Base-by-base conservation (phyloP, 1,284 basidiomycete species). In the Ustilago curta region DNA sequence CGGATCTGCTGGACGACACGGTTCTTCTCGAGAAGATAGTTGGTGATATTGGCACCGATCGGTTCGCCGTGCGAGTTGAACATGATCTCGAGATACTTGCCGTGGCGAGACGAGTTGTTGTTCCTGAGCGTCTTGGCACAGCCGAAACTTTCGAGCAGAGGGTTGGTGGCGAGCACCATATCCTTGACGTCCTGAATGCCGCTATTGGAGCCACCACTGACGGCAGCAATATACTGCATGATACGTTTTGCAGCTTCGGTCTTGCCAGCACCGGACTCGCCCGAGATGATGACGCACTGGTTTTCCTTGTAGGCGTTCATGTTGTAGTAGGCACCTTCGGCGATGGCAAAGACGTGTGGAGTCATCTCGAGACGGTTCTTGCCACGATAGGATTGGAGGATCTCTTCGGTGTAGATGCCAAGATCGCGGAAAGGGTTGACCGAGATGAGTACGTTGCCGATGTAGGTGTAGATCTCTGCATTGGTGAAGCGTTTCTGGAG, bases 241-340 rank as follows among this genome's bases (percentile, higher is more conserved):
- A 99, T 99, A 62, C 95, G 78, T 58, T 82, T 82, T 16, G 80
- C 81, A 35, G 78, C 81, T 62, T 81, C 80, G n/a, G 81, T 84
- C 72, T 84, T 82, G 37, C 82, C 79, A 18, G 81, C 82, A 35
- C 81, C 81, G 12, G 94, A 97, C 88, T 99, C 97, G 68, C 97
- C 97, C 53, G 96, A 96, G 83, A 99, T 99, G 87, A 99, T 99
- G 62, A 99, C 96, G 86, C 97, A 99, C 87, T 99, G 97, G 85
- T 99, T 99, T 87, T 99, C 96, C 85, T 96, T 92, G 87, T 99
- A 98, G 31, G 95, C 94, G 75, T 94, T 95, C 97, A 99, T 99
- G 86, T 97, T 95, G 88, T 99, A 99, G 88, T 98, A 99, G 12
- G 95, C 91, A 59, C 92, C 90, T 88, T 99, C 97, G 44, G 97